Evolutionary conservation across 1,139 yeast genomes (phyloP).

Genomic region (Meyerozyma elateridarum): DNA sequence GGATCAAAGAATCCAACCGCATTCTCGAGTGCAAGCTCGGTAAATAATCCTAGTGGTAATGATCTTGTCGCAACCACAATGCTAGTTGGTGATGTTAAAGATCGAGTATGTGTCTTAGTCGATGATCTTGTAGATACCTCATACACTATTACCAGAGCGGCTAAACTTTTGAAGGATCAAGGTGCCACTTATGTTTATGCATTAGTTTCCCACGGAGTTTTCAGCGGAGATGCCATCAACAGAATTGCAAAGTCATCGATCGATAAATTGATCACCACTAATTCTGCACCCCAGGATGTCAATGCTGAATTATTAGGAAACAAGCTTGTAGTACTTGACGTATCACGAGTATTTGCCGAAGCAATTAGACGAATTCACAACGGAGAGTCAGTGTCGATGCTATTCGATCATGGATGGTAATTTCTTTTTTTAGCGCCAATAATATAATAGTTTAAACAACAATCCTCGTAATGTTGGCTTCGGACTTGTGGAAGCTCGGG

Average conservation of each 20-base stretch:
- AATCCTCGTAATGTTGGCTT: too few species aligned
- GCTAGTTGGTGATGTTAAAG: slow-evolving; percentile 90
- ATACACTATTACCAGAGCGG: slow-evolving; percentile 87
- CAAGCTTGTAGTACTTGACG: slow-evolving; percentile 78
- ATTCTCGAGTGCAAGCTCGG: slow-evolving; percentile 5
- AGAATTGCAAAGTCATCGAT: slow-evolving; percentile 66
- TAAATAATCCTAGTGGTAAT: slow-evolving; percentile 1
- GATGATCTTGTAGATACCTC: slow-evolving; percentile 96
- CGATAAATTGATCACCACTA: slow-evolving; percentile 86
- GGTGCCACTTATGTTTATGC: slow-evolving; percentile 89
- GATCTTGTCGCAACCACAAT: slow-evolving; percentile 62
- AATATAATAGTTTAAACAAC: too few species aligned
- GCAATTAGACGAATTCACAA: slow-evolving; percentile 94
- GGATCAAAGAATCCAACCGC: slow-evolving; percentile 4
- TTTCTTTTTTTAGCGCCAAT: too few species aligned
- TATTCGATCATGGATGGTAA: slow-evolving; percentile 83
- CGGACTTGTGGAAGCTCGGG: too few species aligned
- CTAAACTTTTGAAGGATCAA: slow-evolving; percentile 83
- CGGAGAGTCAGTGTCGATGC: slow-evolving; percentile 92
- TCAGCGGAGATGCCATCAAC: slow-evolving; percentile 85
- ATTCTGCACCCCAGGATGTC: slow-evolving; percentile 80
- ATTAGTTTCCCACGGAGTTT: slow-evolving; percentile 86
- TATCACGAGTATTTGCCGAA: slow-evolving; percentile 84
- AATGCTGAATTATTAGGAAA: slow-evolving; percentile 53
- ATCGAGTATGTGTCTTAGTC: slow-evolving; percentile 75